Evolutionary conservation across 108 stramenopile genomes (phyloP).

Genomic region (Nannochloropsis salina): DNA sequence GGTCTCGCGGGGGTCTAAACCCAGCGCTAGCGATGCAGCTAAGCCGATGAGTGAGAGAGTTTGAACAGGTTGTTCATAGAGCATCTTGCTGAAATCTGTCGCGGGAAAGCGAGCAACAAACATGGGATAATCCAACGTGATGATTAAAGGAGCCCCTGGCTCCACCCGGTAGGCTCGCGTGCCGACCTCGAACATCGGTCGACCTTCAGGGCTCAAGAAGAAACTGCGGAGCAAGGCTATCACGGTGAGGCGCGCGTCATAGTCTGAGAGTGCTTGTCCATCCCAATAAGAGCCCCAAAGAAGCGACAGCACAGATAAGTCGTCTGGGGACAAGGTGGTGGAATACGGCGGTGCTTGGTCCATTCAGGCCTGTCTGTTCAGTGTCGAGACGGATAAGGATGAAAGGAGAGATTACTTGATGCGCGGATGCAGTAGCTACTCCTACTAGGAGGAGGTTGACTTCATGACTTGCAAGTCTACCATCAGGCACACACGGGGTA

Average conservation of each 20-base stretch:
- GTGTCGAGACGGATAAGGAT: too few relatives aligned
- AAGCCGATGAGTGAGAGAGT: not conserved
- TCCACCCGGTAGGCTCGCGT: not conserved
- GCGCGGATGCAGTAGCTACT: too few relatives aligned
- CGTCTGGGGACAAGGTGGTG: not conserved
- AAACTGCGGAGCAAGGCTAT: constrained; percentile 2
- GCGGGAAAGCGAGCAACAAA: not conserved
- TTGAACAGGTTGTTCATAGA: not conserved
- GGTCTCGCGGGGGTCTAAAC: not conserved
- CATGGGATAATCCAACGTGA: not conserved
- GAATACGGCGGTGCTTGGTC: not conserved
- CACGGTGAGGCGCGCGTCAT: not conserved
- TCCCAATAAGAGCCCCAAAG: not conserved
- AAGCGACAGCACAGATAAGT: not conserved
- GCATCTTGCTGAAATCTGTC: not conserved
- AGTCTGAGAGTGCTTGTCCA: not conserved
- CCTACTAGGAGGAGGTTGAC: too few relatives aligned
- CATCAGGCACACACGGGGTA: too few relatives aligned
- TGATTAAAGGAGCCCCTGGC: not conserved
- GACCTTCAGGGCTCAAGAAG: not conserved
- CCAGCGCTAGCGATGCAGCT: not conserved
- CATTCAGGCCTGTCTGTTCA: too few relatives aligned
- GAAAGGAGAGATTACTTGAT: too few relatives aligned
- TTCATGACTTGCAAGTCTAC: too few relatives aligned
- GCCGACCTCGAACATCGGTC: not conserved